Evolutionary conservation across 176 grass and related monocot species (phyloP).

Genomic region (Bromus sterilis): DNA sequence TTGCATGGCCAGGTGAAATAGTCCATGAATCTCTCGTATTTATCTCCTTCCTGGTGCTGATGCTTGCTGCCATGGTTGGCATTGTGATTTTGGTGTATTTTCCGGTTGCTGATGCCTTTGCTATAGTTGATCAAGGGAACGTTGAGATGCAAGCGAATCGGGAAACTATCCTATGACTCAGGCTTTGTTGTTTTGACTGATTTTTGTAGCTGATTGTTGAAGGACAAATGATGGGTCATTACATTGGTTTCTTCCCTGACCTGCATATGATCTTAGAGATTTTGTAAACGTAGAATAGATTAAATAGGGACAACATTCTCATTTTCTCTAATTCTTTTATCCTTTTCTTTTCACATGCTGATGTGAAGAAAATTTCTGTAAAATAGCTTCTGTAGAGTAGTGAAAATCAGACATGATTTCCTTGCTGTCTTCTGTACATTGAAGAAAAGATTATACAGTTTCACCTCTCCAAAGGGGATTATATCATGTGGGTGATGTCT

Average conservation of each 20-base stretch:
- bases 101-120: slow-evolving; percentile 67
- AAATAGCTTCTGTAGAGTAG: neutral
- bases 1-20: slow-evolving; percentile 48
- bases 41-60: slow-evolving; percentile 71
- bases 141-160: slow-evolving; percentile 41
- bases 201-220: neutral
- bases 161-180: slow-evolving; percentile 8
- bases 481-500: neutral
- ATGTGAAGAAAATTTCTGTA: slow-evolving; percentile 23
- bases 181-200: neutral
- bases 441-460: neutral
- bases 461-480: neutral
- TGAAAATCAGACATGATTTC: slow-evolving; percentile 22
- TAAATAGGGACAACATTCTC: slow-evolving; percentile 3
- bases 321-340: neutral
- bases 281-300: slow-evolving; percentile 36
- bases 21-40: slow-evolving; percentile 70
- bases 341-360: neutral
- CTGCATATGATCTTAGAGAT: neutral
- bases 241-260: neutral
- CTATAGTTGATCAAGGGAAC: slow-evolving; percentile 46
- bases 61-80: slow-evolving; percentile 59
- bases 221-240: neutral
- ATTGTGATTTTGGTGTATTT: slow-evolving; percentile 87
- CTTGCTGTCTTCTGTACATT: slow-evolving; percentile 1